phyloP scores from a whole-genome alignment of 306 rosid genomes.

The Spatholobus suberectus region DNA sequence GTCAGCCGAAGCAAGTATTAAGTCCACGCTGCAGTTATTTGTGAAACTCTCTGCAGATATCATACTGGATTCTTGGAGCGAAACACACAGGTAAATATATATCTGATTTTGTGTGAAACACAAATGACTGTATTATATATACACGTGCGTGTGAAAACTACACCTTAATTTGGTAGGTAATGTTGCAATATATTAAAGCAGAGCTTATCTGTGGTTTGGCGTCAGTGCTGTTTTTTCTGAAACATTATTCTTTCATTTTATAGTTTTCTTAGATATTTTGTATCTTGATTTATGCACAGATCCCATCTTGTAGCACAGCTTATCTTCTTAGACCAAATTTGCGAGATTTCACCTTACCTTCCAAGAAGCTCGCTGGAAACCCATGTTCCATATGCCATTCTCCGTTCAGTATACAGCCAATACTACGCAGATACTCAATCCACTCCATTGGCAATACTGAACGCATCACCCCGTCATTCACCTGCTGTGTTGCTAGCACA shows the following conservation, averaged over 20 bases:
- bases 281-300: conserved; percentile 56
- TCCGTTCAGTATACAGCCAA: conserved; percentile 90
- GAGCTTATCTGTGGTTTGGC: conserved; percentile 2
- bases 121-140: background rate
- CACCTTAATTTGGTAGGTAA: background rate
- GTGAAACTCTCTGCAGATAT: conserved; percentile 84
- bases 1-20: conserved; percentile 88
- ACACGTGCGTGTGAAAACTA: background rate
- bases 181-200: conserved; percentile 3
- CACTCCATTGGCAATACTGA: conserved; percentile 68
- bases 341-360: conserved; percentile 90
- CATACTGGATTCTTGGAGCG: conserved; percentile 89
- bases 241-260: conserved; percentile 15
- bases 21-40: conserved; percentile 89
- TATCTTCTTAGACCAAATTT: conserved; percentile 94
- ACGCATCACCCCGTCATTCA: conserved; percentile 82
- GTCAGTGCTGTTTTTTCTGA: conserved; percentile 19
- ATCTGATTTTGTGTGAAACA: background rate
- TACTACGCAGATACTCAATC: conserved; percentile 83
- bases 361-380: conserved; percentile 89
- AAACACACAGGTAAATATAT: conserved; percentile 63
- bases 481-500: conserved; percentile 74
- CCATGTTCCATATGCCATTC: conserved; percentile 86
- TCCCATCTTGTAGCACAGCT: conserved; percentile 91
- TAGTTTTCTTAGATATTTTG: conserved; percentile 24